These are phyloP conservation scores for Pseudogymnoascus sp. DNA, from an alignment of 2,329 filamentous ascomycete species.

Conservation along the genomic window DNA sequence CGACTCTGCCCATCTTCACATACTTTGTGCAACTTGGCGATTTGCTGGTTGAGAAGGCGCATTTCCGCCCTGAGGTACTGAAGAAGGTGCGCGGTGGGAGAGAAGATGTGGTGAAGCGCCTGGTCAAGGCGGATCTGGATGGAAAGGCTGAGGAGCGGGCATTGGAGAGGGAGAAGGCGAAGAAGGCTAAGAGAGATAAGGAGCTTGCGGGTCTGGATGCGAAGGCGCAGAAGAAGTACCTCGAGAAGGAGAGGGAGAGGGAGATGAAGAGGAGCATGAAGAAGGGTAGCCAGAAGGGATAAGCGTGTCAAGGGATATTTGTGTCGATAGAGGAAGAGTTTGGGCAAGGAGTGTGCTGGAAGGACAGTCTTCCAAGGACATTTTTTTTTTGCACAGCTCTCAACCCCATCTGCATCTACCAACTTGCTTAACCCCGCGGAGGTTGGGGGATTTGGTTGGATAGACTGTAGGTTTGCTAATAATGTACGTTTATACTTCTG, in stretches of 20 bases:
- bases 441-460: no score
- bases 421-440: no score
- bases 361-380: no score
- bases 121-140: conserved; percentile 72
- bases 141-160: conserved; percentile 72
- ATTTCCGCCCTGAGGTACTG: conserved; percentile 84
- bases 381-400: no score
- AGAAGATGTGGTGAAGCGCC: conserved; percentile 70
- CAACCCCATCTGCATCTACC: no score
- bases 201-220: conserved; percentile 69
- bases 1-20: conserved; percentile 65
- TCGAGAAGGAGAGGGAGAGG: conserved; percentile 74
- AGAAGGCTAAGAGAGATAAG: conserved; percentile 83
- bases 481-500: no score
- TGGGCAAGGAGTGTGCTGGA: no score
- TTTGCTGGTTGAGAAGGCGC: conserved; percentile 63
- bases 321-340: no score
- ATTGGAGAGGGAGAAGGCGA: conserved; percentile 62
- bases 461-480: no score
- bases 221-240: conserved; percentile 77
- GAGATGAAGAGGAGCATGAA: conserved; percentile 56
- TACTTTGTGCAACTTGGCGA: conserved; percentile 83
- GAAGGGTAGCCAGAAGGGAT: conserved; percentile 44
- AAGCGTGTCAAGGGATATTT: background rate
- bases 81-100: conserved; percentile 75